A percentile compares a stretch with the other conserved stretches of the same genome.
Conservation (phyloP, 2,329 filamentous ascomycete genomes). For the Alternaria gaisen region DNA sequence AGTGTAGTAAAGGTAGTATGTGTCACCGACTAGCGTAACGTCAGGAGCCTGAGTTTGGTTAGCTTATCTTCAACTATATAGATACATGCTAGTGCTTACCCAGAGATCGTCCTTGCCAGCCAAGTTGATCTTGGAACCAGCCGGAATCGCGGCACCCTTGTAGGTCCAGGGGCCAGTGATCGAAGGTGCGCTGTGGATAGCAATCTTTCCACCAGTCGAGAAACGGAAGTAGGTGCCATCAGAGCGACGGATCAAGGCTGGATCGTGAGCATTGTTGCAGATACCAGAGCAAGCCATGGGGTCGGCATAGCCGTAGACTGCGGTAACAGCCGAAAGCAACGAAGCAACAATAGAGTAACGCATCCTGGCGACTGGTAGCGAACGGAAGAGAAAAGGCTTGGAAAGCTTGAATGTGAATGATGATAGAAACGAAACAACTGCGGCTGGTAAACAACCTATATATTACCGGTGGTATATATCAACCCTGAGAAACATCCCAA, state of each 20-base stretch:
- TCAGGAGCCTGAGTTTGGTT: constrained; percentile 66
- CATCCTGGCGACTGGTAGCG: constrained; percentile 19
- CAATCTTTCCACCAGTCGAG: constrained; percentile 61
- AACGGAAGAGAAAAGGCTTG: background rate
- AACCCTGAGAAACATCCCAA: background rate
- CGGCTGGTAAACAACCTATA: background rate
- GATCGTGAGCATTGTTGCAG: constrained; percentile 60
- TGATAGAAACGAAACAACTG: background rate
- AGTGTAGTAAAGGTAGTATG: constrained; percentile 73
- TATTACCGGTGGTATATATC: constrained; percentile 3
- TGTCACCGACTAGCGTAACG: constrained; percentile 63
- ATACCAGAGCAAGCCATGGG: constrained; percentile 53
- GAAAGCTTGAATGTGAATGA: background rate
- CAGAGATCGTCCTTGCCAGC: constrained; percentile 60
- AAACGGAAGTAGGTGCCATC: constrained; percentile 64
- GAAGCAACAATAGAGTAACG: constrained; percentile 28
- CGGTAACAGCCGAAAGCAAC: constrained; percentile 26
- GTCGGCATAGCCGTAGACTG: constrained; percentile 49
- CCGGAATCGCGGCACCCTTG: constrained; percentile 57
- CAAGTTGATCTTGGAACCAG: constrained; percentile 57
- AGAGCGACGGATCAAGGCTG: constrained; percentile 57
- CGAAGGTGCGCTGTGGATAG: constrained; percentile 58
- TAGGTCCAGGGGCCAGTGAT: constrained; percentile 62
- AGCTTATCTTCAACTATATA: background rate
- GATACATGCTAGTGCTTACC: constrained; percentile 45